These are phyloP conservation scores for Solanum phureja DNA, from an alignment of 257 asterid genomes.

Conservation along the genomic window DNA sequence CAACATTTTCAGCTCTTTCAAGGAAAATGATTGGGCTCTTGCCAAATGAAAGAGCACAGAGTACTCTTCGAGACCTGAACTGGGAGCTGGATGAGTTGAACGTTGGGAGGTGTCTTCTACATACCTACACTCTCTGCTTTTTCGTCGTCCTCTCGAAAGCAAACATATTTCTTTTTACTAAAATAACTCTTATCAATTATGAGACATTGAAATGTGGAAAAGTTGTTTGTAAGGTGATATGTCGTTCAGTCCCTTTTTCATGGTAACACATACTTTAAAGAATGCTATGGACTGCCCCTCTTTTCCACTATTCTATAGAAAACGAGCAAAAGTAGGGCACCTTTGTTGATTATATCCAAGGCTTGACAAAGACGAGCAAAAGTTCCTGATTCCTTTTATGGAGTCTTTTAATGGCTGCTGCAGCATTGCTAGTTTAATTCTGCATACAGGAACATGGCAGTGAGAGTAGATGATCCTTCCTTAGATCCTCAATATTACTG, in stretches of 20 bases:
- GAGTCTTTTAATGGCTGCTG: not conserved
- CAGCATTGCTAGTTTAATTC: not conserved
- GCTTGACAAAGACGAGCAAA: not conserved
- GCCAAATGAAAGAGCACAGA: conserved; percentile 33
- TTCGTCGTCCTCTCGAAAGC: not conserved
- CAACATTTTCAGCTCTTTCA: conserved; percentile 55
- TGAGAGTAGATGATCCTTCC: not conserved
- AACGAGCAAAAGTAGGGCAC: not conserved
- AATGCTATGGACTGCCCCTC: not conserved
- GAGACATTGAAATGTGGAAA: not conserved
- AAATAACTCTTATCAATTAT: not conserved
- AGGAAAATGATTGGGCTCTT: conserved; percentile 44
- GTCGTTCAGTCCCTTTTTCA: not conserved
- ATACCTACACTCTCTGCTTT: not conserved
- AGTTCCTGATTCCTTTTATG: not conserved
- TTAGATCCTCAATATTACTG: not conserved
- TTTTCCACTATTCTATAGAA: not conserved
- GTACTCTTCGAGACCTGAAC: conserved; percentile 25
- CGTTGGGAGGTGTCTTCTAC: conserved; percentile 52
- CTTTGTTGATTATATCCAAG: not conserved
- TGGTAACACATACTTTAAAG: not conserved
- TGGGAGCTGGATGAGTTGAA: conserved; percentile 39
- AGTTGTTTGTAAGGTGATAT: not conserved
- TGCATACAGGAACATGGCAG: not conserved
- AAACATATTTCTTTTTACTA: not conserved